Conservation (phyloP, 306 rosid genomes). For the Heteromeles arbutifolia region DNA sequence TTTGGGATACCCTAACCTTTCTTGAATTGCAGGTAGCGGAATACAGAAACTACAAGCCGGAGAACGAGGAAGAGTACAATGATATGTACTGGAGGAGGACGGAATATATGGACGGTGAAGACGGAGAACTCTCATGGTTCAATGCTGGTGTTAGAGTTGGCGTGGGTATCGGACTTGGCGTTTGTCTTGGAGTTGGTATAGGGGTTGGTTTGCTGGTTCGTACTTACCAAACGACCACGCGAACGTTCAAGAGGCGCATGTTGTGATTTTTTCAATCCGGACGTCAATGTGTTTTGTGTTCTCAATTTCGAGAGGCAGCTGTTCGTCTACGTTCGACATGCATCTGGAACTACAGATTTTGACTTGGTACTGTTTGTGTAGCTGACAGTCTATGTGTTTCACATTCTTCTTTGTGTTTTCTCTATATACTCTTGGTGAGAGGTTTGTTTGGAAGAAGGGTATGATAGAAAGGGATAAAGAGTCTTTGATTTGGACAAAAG, state of each 20-base stretch:
- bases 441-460: slow-evolving; percentile 13
- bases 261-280: slow-evolving; percentile 14
- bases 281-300: background rate
- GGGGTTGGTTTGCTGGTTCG: slow-evolving; percentile 36
- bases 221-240: slow-evolving; percentile 32
- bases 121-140: slow-evolving; percentile 41
- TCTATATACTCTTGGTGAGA: slow-evolving; percentile 11
- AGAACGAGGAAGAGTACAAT: slow-evolving; percentile 8
- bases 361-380: slow-evolving; percentile 21
- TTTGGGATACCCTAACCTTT: background rate
- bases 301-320: slow-evolving; percentile 12
- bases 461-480: slow-evolving; percentile 4
- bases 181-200: slow-evolving; percentile 34
- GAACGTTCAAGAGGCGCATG: slow-evolving; percentile 28
- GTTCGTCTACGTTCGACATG: slow-evolving; percentile 7
- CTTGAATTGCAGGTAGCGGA: slow-evolving; percentile 19
- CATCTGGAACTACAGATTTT: slow-evolving; percentile 12
- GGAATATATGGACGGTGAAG: slow-evolving; percentile 31
- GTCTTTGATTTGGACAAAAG: background rate
- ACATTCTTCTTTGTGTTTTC: background rate
- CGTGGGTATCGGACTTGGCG: slow-evolving; percentile 38
- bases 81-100: slow-evolving; percentile 31
- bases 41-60: slow-evolving; percentile 27
- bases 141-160: slow-evolving; percentile 45
- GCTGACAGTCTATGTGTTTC: slow-evolving; percentile 12